Conservation (phyloP, 768 basidiomycete genomes). For the Termitomyces sp. region DNA sequence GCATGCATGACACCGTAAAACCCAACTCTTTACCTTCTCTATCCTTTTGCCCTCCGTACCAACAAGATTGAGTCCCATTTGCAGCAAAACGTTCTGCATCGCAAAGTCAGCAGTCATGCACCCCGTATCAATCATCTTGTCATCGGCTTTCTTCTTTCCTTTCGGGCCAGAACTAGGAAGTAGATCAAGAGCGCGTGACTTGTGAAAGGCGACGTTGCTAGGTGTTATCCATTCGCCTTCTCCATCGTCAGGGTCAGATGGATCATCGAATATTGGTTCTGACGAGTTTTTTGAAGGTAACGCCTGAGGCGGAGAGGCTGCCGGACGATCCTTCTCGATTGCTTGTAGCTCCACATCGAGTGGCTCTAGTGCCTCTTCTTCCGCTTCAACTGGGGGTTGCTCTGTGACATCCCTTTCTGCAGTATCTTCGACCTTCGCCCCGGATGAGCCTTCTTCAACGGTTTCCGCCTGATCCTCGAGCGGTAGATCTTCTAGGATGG, state of each 20-base stretch:
- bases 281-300: slow-evolving; percentile 10
- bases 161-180: slow-evolving; percentile 51
- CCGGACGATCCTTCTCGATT: slow-evolving; percentile 19
- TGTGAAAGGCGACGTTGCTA: slow-evolving; percentile 76
- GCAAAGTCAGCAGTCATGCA: slow-evolving; percentile 99
- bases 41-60: slow-evolving; percentile 90
- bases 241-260: slow-evolving; percentile 73
- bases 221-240: slow-evolving; percentile 98
- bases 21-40: slow-evolving; percentile 90
- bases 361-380: slow-evolving; percentile 29
- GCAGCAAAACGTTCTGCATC: slow-evolving; percentile 95
- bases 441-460: slow-evolving; percentile 3
- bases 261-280: slow-evolving; percentile 62
- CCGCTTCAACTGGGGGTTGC: slow-evolving; percentile 16
- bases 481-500: slow-evolving; percentile 11
- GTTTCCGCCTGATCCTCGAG: slow-evolving; percentile 14
- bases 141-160: slow-evolving; percentile 29
- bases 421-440: background rate
- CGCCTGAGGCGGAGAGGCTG: slow-evolving; percentile 3
- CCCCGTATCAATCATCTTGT: slow-evolving; percentile 55
- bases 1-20: slow-evolving; percentile 95
- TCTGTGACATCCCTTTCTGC: slow-evolving; percentile 12
- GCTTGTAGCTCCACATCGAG: slow-evolving; percentile 42
- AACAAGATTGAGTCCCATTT: slow-evolving; percentile 89
- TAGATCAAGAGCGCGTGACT: slow-evolving; percentile 81